Evolutionary conservation across 2,329 filamentous ascomycete species (phyloP), one percentile per base, ranked within the genome.

Genomic region (Alternaria angustiovoidea): DNA sequence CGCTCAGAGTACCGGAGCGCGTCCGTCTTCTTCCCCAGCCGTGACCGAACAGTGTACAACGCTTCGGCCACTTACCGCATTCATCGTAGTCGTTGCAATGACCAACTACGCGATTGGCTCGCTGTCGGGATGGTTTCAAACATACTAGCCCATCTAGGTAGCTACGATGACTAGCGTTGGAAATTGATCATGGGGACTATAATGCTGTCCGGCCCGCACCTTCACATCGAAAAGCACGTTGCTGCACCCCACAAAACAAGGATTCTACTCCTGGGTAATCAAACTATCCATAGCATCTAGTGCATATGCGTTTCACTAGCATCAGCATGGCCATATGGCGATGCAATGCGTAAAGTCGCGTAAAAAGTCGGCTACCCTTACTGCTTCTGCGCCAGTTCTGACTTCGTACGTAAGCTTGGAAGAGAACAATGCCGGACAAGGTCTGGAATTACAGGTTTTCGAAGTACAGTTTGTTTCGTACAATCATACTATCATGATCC

Each of bases 201-300:
- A 61, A 51, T 34, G 38, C 44, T 49, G 26, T 12, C 32, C 49
- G 57, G 61, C 36, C 61, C 57, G 61, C 57, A 56, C 53, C 57
- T 51, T 63, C 9, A 51, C 39, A 51, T 54, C 51, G 44, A 51
- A 51, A 38, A 28, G 24, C 53, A 54, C 12, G 51, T 47, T 41
- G 48, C 22, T 57, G 12, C 11, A 30, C 28, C 44, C 43, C 44
- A 26, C 32, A 60, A 51, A 51, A 53, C 57, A 49, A 41, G 57
- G 57, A 26, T 44, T 54, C 39, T 34, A 30, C 52, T 43, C 56
- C 16, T 46, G 18, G 38, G 48, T 28, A n/a, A 46, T 24, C 28
- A 32, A 5, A 22, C 44, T 26, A 46, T 44, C 44, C 11, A 24
- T 20, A n/a, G 22, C 16, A 11, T 44, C 16, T 26, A 36, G 22